These are phyloP conservation scores for Mortierella antarctica DNA, from an alignment of 192 early-diverging fungal genomes.

Conservation along the genomic window DNA sequence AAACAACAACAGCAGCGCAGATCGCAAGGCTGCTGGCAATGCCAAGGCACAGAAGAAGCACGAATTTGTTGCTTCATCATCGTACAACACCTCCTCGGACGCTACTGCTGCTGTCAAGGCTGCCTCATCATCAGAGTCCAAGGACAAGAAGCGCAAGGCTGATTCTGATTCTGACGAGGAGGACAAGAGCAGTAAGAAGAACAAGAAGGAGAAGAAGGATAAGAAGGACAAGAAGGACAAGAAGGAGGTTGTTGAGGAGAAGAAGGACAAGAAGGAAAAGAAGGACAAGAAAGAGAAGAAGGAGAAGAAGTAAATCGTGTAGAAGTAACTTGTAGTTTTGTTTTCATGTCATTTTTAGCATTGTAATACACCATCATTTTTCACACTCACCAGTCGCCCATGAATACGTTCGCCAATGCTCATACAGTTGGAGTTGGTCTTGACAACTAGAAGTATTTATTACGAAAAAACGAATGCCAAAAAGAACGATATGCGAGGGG, in stretches of 20 bases:
- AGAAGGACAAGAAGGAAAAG: conserved; percentile 60
- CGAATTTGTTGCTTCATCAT: conserved; percentile 62
- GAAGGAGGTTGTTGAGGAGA: conserved; percentile 13
- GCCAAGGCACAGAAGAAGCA: conserved; percentile 73
- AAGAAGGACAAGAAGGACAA: conserved; percentile 57
- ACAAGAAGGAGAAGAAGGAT: conserved; percentile 44
- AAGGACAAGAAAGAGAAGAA: conserved; percentile 55
- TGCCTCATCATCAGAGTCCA: conserved; percentile 31
- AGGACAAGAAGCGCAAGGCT: conserved; percentile 53
- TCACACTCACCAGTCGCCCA: too few species aligned
- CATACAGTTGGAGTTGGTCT: too few species aligned
- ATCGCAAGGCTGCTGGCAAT: conserved; percentile 75
- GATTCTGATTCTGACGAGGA: conserved; percentile 37
- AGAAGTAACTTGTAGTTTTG: too few species aligned
- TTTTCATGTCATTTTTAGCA: too few species aligned
- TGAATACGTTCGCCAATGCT: too few species aligned
- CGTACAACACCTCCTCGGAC: conserved; percentile 59
- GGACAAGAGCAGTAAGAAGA: conserved; percentile 48
- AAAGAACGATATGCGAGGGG: not conserved
- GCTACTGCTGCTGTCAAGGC: conserved; percentile 25
- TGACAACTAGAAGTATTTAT: not conserved
- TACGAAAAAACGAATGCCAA: conserved; percentile 50
- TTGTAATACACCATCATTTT: too few species aligned
- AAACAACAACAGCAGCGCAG: conserved; percentile 61
- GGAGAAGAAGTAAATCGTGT: conserved; percentile 26